Percentiles rank a stretch among this genome's conserved stretches.
Conservation (phyloP, 2,329 filamentous ascomycete genomes). For the Pseudocercospora macadamiae region DNA sequence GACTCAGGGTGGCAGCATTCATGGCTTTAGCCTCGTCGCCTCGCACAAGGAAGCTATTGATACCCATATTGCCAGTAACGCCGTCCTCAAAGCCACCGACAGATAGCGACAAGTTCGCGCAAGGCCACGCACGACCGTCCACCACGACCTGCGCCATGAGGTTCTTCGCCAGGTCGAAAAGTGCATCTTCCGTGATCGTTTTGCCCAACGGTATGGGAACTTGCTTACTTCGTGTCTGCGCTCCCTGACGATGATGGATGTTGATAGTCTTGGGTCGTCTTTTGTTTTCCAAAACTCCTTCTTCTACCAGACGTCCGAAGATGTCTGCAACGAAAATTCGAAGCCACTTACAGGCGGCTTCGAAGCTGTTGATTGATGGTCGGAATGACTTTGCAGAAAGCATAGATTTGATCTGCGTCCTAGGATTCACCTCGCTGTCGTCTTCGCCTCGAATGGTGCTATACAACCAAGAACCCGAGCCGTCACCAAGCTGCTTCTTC, state of each 20-base stretch:
- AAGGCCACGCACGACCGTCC: slow-evolving; percentile 85
- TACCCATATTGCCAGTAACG: slow-evolving; percentile 79
- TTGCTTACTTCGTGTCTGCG: slow-evolving; percentile 74
- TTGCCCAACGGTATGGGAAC: slow-evolving; percentile 76
- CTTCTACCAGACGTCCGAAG: slow-evolving; percentile 83
- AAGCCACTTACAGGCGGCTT: slow-evolving; percentile 83
- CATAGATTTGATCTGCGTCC: slow-evolving; percentile 97
- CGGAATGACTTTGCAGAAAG: slow-evolving; percentile 93
- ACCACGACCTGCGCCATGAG: slow-evolving; percentile 76
- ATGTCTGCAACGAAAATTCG: slow-evolving; percentile 92
- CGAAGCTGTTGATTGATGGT: slow-evolving; percentile 75
- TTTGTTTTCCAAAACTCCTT: slow-evolving; percentile 85
- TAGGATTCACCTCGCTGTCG: slow-evolving; percentile 81
- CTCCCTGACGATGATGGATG: slow-evolving; percentile 75
- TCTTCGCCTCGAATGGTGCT: slow-evolving; percentile 85
- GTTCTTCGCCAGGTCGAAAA: slow-evolving; percentile 76
- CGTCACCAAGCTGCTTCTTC: slow-evolving; percentile 76
- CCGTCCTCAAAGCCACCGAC: slow-evolving; percentile 94
- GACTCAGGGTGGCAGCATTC: slow-evolving; percentile 29
- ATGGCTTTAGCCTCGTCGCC: slow-evolving; percentile 60
- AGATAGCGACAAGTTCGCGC: slow-evolving; percentile 83
- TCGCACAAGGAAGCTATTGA: slow-evolving; percentile 80
- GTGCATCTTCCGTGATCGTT: slow-evolving; percentile 68
- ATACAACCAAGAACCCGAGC: slow-evolving; percentile 84
- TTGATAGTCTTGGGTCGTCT: slow-evolving; percentile 84